Conservation (phyloP, 2,329 filamentous ascomycete genomes). For the Aspergillus sp. region DNA sequence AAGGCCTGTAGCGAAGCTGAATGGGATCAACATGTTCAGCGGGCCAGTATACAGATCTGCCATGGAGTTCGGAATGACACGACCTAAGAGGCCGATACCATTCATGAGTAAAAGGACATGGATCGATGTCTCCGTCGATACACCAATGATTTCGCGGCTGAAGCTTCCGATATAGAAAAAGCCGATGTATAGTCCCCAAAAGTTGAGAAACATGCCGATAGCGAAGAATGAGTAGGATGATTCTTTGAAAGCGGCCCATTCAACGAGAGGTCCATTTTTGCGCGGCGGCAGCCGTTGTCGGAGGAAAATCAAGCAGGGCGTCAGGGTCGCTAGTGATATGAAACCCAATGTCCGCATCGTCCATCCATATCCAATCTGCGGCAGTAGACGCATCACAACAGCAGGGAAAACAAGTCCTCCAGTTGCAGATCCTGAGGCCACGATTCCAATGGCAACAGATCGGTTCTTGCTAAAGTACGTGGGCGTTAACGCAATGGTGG, state of each 20-base stretch:
- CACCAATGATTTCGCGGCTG: conserved; percentile 38
- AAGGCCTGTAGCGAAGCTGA: conserved; percentile 42
- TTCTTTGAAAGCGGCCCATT: conserved; percentile 54
- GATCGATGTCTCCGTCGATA: conserved; percentile 50
- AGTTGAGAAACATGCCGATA: conserved; percentile 46
- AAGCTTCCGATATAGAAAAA: conserved; percentile 52
- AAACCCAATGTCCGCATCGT: conserved; percentile 63
- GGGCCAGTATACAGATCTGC: conserved; percentile 60
- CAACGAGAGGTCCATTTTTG: conserved; percentile 52
- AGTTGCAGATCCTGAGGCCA: conserved; percentile 59
- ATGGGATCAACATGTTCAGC: conserved; percentile 61
- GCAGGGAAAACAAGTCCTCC: conserved; percentile 66
- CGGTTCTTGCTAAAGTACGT: conserved; percentile 64
- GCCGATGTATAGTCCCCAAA: conserved; percentile 56
- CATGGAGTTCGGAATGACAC: conserved; percentile 58
- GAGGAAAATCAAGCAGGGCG: conserved; percentile 46
- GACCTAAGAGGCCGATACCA: conserved; percentile 59
- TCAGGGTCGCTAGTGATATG: conserved; percentile 52
- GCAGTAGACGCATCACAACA: conserved; percentile 56
- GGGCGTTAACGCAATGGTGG: conserved; percentile 55
- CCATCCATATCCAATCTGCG: conserved; percentile 63
- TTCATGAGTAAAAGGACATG: conserved; percentile 67
- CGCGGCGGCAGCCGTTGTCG: conserved; percentile 51
- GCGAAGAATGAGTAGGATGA: conserved; percentile 46
- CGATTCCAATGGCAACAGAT: conserved; percentile 60